A percentile compares a stretch with the other conserved stretches of the same genome.
Conservation (phyloP, 2,329 filamentous ascomycete species). For the Clarireedia hainanense region DNA sequence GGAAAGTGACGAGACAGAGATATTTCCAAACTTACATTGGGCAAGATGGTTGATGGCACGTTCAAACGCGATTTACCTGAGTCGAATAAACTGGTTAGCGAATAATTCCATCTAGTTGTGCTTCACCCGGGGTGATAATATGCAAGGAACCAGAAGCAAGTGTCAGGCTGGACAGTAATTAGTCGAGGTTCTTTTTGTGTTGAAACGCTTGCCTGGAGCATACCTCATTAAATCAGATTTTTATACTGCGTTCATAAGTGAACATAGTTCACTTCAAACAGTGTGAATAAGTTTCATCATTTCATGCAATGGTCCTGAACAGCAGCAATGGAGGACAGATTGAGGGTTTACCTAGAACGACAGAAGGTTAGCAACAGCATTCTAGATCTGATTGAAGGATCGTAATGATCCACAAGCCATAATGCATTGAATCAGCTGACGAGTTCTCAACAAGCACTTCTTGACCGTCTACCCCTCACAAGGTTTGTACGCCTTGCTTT, state of each 20-base stretch:
- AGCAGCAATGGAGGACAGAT: slow-evolving; percentile 7
- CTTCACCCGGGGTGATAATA: neutral
- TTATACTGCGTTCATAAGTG: slow-evolving; percentile 31
- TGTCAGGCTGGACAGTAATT: slow-evolving; percentile 25
- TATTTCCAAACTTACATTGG: neutral
- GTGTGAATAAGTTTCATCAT: slow-evolving; percentile 38
- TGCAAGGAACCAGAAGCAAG: slow-evolving; percentile 24
- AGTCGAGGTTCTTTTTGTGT: neutral
- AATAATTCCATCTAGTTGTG: neutral
- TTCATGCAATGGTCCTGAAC: slow-evolving; percentile 23
- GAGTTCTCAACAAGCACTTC: slow-evolving; percentile 37
- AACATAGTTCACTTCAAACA: slow-evolving; percentile 32
- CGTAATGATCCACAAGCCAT: slow-evolving; percentile 13
- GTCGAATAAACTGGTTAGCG: slow-evolving; percentile 18
- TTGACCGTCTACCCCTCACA: slow-evolving; percentile 28
- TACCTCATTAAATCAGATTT: slow-evolving; percentile 41
- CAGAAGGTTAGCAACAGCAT: slow-evolving; percentile 14
- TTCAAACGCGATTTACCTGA: slow-evolving; percentile 12
- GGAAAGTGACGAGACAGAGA: neutral
- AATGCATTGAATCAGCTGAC: slow-evolving; percentile 34
- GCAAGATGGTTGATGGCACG: neutral
- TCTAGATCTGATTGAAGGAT: slow-evolving; percentile 1
- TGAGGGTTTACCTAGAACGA: slow-evolving; percentile 13
- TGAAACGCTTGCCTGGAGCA: slow-evolving; percentile 7
- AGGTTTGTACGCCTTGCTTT: slow-evolving; percentile 35